Evolutionary conservation across 208 protist genomes (phyloP).

Genomic region (Trypanosoma platydactyli): DNA sequence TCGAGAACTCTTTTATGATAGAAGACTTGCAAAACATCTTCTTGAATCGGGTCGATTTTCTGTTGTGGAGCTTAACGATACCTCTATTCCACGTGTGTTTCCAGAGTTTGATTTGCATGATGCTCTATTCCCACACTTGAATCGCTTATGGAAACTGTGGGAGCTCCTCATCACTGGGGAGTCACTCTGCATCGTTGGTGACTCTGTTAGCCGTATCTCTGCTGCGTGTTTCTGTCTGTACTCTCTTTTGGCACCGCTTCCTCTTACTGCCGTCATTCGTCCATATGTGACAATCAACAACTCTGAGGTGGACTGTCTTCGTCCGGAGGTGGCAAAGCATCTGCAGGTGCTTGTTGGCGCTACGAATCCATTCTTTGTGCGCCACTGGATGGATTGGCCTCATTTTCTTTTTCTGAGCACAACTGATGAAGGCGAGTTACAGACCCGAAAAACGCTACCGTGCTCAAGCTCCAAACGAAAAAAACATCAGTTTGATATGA

Average conservation of each 20-base stretch:
- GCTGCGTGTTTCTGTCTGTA: slow-evolving; percentile 16
- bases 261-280: slow-evolving; percentile 22
- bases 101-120: slow-evolving; percentile 26
- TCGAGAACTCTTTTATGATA: slow-evolving; percentile 6
- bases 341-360: slow-evolving; percentile 17
- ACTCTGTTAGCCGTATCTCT: slow-evolving; percentile 2
- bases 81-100: slow-evolving; percentile 7
- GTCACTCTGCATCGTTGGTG: slow-evolving; percentile 19
- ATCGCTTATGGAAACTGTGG: slow-evolving; percentile 38
- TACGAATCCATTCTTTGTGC: slow-evolving; percentile 37
- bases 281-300: slow-evolving; percentile 41
- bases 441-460: slow-evolving; percentile 24
- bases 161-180: slow-evolving; percentile 35
- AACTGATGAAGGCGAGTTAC: slow-evolving; percentile 3
- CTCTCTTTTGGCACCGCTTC: slow-evolving; percentile 28
- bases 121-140: slow-evolving; percentile 25
- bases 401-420: slow-evolving; percentile 26
- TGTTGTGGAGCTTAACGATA: slow-evolving; percentile 4
- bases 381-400: slow-evolving; percentile 25
- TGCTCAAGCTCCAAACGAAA: slow-evolving; percentile 7
- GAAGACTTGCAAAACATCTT: slow-evolving; percentile 14
- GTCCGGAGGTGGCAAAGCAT: not conserved
- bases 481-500: slow-evolving; percentile 30
- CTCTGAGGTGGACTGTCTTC: slow-evolving; percentile 22
- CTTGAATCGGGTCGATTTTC: not conserved